phyloP scores from a whole-genome alignment of 1,284 basidiomycete species.

The Trichosporon faecale region DNA sequence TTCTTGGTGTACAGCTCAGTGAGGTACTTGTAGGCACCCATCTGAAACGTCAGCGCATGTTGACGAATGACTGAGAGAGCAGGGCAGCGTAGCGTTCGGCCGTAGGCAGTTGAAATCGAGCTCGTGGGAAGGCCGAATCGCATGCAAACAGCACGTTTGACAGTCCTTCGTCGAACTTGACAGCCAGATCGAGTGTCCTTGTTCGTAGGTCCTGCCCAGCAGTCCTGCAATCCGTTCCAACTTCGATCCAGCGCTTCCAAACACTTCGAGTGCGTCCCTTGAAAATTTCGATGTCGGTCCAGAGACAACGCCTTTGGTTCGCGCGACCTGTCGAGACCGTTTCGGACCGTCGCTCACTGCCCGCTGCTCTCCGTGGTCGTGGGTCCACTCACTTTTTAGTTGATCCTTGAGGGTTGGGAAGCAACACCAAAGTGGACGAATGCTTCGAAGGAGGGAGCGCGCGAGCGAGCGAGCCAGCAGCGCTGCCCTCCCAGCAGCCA shows the following conservation, averaged over 20 bases:
- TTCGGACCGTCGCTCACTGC: background rate
- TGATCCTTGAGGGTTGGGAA: background rate
- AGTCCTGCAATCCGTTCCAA: too few species aligned
- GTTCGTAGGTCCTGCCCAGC: too few species aligned
- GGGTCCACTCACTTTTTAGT: background rate
- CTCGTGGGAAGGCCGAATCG: too few species aligned
- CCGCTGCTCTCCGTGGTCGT: background rate
- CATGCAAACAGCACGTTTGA: too few species aligned
- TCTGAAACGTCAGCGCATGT: slow-evolving; percentile 23
- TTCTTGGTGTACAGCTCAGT: slow-evolving; percentile 68
- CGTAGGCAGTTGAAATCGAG: too few species aligned
- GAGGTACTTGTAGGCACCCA: slow-evolving; percentile 88
- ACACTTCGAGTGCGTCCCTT: background rate
- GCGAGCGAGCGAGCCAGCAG: background rate
- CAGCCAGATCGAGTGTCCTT: too few species aligned
- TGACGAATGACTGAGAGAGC: background rate
- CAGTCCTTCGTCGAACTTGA: too few species aligned
- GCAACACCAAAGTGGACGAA: background rate
- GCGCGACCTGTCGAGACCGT: background rate
- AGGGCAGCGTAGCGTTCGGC: background rate
- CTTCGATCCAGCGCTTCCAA: too few species aligned
- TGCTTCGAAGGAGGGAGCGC: background rate
- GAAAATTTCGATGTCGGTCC: background rate
- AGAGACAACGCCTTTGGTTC: too few species aligned
- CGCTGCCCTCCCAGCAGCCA: background rate